Conservation (phyloP, 331 rosid genomes). For the Acacia pycnantha region DNA sequence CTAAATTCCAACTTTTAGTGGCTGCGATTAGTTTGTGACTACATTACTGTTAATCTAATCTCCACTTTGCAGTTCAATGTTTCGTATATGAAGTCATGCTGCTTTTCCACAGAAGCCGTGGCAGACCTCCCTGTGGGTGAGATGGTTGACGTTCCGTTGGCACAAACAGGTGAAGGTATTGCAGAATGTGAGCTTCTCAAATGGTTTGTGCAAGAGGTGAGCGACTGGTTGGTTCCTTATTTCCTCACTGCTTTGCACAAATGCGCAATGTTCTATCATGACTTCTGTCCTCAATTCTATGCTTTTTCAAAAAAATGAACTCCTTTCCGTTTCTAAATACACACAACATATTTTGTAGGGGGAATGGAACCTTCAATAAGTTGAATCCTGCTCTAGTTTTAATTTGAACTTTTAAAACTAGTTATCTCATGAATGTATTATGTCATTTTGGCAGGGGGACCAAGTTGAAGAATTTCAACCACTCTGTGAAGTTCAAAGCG, state of each 20-base stretch:
- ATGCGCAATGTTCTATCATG: not conserved
- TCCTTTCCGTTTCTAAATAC: not conserved
- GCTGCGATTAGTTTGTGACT: not conserved
- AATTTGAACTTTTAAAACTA: not conserved
- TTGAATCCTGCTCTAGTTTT: not conserved
- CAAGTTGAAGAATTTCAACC: slow-evolving; percentile 85
- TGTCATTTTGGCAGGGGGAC: slow-evolving; percentile 70
- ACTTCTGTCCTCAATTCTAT: not conserved
- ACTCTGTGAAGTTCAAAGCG: slow-evolving; percentile 96
- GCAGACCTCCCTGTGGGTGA: slow-evolving; percentile 41
- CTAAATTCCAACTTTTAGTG: not conserved
- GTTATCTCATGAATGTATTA: not conserved
- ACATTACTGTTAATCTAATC: not conserved
- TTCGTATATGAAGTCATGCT: slow-evolving; percentile 26
- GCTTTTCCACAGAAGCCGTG: slow-evolving; percentile 56
- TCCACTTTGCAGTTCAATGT: slow-evolving; percentile 37
- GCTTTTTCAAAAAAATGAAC: not conserved
- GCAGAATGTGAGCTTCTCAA: slow-evolving; percentile 96
- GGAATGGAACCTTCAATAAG: not conserved
- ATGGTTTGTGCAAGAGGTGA: slow-evolving; percentile 94
- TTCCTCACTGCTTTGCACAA: not conserved
- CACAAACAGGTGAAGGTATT: slow-evolving; percentile 98
- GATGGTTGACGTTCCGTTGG: slow-evolving; percentile 76
- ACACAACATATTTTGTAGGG: not conserved
- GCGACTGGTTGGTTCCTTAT: slow-evolving; percentile 5